Evolutionary conservation across 2,329 filamentous ascomycete genomes (phyloP).

Genomic region (Trichoderma afroharzianum): DNA sequence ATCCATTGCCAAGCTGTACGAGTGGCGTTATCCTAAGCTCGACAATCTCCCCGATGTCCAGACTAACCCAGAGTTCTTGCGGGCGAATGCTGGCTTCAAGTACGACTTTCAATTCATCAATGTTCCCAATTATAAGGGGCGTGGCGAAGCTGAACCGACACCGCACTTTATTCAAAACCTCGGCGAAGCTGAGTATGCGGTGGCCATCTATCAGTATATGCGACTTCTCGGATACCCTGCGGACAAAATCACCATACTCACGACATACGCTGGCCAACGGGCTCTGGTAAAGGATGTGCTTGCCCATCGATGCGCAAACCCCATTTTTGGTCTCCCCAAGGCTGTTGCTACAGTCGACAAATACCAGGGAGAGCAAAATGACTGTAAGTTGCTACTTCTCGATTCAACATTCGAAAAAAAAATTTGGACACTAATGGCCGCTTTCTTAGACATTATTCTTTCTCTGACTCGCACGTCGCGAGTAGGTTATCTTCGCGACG

Average conservation of each 20-base stretch:
- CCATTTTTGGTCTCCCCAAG: constrained; percentile 83
- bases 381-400: constrained; percentile 62
- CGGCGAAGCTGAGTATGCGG: constrained; percentile 94
- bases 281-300: constrained; percentile 87
- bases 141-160: constrained; percentile 82
- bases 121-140: constrained; percentile 87
- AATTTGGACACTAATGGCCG: constrained; percentile 23
- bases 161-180: constrained; percentile 96
- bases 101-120: constrained; percentile 97
- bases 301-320: constrained; percentile 75
- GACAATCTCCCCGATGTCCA: constrained; percentile 75
- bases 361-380: constrained; percentile 98
- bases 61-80: constrained; percentile 64
- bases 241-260: constrained; percentile 77
- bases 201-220: constrained; percentile 97
- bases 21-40: constrained; percentile 84
- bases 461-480: constrained; percentile 85
- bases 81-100: constrained; percentile 85
- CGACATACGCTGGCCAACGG: constrained; percentile 89
- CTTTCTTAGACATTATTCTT: constrained; percentile 73
- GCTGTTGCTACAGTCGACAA: constrained; percentile 95
- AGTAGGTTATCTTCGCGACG: constrained; percentile 88
- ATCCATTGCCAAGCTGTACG: constrained; percentile 83
- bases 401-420: background rate
- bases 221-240: constrained; percentile 89